Evolutionary conservation across 345 rosid species (phyloP).

Genomic region (Abelmoschus esculentus): DNA sequence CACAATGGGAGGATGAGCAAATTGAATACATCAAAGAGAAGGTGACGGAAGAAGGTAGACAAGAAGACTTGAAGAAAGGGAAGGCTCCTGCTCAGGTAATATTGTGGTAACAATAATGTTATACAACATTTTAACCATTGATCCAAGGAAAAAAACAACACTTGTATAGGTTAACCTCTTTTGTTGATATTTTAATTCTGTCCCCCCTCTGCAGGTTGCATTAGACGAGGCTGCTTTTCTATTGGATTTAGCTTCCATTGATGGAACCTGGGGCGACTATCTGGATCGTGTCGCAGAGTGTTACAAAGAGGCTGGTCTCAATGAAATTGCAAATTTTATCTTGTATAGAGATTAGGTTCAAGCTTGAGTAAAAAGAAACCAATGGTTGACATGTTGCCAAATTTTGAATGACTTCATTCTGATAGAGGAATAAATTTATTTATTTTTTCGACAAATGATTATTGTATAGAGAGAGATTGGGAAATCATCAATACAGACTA

Average conservation of each 20-base stretch:
- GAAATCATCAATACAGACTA: neutral
- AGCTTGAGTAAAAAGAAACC: neutral
- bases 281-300: constrained; percentile 54
- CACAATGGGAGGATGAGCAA: constrained; percentile 91
- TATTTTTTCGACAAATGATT: neutral
- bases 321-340: constrained; percentile 54
- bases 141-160: neutral
- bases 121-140: neutral
- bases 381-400: neutral
- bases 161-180: too few relatives aligned
- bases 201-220: constrained; percentile 30
- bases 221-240: constrained; percentile 82
- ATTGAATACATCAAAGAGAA: constrained; percentile 78
- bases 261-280: constrained; percentile 67
- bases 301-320: constrained; percentile 60
- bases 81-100: constrained; percentile 70
- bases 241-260: constrained; percentile 80
- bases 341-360: constrained; percentile 37
- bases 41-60: constrained; percentile 67
- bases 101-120: neutral
- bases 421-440: neutral
- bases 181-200: neutral
- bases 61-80: constrained; percentile 76
- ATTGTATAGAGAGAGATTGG: neutral
- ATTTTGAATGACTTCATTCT: neutral